These are phyloP conservation scores for Pseudogymnoascus sp. DNA, from an alignment of 2,329 filamentous ascomycete genomes.

Conservation along the genomic window DNA sequence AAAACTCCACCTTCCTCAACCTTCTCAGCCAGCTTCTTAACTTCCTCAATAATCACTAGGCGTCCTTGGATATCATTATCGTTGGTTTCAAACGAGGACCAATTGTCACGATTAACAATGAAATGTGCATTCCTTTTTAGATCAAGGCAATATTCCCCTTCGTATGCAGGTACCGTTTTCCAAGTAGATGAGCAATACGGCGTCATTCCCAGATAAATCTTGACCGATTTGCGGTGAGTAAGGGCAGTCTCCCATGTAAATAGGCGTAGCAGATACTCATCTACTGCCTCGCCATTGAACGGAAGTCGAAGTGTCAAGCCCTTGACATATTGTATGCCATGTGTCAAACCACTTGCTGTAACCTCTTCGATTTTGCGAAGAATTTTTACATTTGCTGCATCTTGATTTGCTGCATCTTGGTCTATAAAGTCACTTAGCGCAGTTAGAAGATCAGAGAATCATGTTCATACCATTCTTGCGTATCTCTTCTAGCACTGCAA, in stretches of 20 bases:
- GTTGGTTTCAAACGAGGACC: neutral
- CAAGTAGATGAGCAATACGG: neutral
- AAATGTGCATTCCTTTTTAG: neutral
- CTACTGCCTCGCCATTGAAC: neutral
- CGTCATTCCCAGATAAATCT: neutral
- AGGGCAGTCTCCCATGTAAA: neutral
- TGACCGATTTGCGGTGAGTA: neutral
- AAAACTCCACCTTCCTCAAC: too few relatives aligned
- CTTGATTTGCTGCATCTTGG: neutral
- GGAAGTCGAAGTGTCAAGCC: neutral
- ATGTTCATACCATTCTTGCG: neutral
- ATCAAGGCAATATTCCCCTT: neutral
- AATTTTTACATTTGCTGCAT: neutral
- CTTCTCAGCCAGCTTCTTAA: too few relatives aligned
- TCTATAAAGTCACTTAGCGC: neutral
- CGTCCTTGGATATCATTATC: neutral
- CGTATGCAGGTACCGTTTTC: neutral
- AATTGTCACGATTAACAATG: neutral
- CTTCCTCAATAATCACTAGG: neutral
- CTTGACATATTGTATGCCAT: neutral
- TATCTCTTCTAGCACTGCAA: neutral
- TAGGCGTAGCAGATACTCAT: neutral
- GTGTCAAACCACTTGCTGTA: neutral
- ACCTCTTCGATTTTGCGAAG: neutral
- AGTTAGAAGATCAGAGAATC: neutral